Percentiles rank a stretch among this genome's conserved stretches.
Evolutionary conservation across 225 moss, liverwort and hornwort genomes (phyloP).

Genomic region (Takakia lepidozioides): DNA sequence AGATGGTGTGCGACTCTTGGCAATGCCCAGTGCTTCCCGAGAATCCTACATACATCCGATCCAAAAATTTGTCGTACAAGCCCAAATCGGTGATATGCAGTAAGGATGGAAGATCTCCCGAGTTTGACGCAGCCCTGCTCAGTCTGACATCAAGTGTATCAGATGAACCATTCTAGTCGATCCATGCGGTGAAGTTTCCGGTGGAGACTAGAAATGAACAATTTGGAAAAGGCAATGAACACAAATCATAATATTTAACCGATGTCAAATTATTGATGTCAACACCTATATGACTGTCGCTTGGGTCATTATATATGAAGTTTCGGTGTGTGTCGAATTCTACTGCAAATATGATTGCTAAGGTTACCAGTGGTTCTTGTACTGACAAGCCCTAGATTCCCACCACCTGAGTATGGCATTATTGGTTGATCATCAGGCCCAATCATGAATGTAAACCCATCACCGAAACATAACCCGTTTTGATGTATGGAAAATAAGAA

Average conservation of each 20-base stretch:
- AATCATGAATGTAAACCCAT: slow-evolving; percentile 46
- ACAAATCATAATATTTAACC: slow-evolving; percentile 6
- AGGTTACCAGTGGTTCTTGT: neutral
- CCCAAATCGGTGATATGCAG: neutral
- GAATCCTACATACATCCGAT: slow-evolving; percentile 15
- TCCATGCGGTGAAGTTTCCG: slow-evolving; percentile 30
- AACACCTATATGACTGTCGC: slow-evolving; percentile 23
- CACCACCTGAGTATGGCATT: neutral
- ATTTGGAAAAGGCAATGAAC: slow-evolving; percentile 2
- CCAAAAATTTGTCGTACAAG: slow-evolving; percentile 1
- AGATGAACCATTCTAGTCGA: slow-evolving; percentile 33
- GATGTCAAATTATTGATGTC: slow-evolving; percentile 13
- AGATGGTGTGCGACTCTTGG: slow-evolving; percentile 1
- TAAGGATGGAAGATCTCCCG: neutral
- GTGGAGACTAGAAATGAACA: slow-evolving; percentile 16
- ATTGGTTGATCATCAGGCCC: neutral
- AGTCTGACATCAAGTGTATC: slow-evolving; percentile 16
- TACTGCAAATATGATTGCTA: slow-evolving; percentile 35
- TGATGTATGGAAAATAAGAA: slow-evolving; percentile 12
- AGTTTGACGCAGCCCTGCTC: neutral
- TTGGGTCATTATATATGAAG: slow-evolving; percentile 10
- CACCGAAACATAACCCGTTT: neutral
- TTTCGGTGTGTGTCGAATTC: slow-evolving; percentile 37
- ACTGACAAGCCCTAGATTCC: slow-evolving; percentile 22
- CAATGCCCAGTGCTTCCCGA: slow-evolving; percentile 1